Evolutionary conservation across 2,329 filamentous ascomycete genomes (phyloP).

Genomic region (Pseudogymnoascus sp.): DNA sequence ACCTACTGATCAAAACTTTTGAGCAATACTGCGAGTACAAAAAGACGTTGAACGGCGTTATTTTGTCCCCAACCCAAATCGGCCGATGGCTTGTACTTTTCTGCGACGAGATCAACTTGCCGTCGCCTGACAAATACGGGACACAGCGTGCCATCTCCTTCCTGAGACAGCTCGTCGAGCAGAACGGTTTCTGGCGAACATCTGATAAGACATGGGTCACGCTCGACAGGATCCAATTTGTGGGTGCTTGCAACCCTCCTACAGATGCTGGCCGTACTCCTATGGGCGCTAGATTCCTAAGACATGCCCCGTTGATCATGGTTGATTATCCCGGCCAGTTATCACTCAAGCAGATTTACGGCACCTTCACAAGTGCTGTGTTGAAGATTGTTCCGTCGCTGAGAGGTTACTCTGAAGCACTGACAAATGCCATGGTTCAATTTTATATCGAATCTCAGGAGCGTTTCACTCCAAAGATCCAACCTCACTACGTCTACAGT

Average conservation of each 20-base stretch:
- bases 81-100: conserved; percentile 97
- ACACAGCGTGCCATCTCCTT: conserved; percentile 97
- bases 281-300: conserved; percentile 85
- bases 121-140: conserved; percentile 93
- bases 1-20: conserved; percentile 97
- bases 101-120: conserved; percentile 99
- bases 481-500: conserved; percentile 98
- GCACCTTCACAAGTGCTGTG: conserved; percentile 92
- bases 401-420: conserved; percentile 87
- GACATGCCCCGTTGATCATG: conserved; percentile 98
- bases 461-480: conserved; percentile 90
- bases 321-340: conserved; percentile 97
- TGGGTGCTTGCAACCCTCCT: conserved; percentile 96
- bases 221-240: conserved; percentile 95
- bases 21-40: conserved; percentile 99
- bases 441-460: conserved; percentile 93
- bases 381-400: conserved; percentile 94
- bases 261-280: conserved; percentile 95
- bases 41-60: conserved; percentile 93
- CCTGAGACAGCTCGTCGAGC: conserved; percentile 92
- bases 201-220: conserved; percentile 97
- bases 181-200: conserved; percentile 98
- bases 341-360: conserved; percentile 94
- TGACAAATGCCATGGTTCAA: conserved; percentile 96
- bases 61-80: conserved; percentile 92